A percentile compares a stretch with the other conserved stretches of the same genome.
These are phyloP conservation scores for Rhizophora apiculata DNA, from an alignment of 345 rosid genomes.

Conservation along the genomic window DNA sequence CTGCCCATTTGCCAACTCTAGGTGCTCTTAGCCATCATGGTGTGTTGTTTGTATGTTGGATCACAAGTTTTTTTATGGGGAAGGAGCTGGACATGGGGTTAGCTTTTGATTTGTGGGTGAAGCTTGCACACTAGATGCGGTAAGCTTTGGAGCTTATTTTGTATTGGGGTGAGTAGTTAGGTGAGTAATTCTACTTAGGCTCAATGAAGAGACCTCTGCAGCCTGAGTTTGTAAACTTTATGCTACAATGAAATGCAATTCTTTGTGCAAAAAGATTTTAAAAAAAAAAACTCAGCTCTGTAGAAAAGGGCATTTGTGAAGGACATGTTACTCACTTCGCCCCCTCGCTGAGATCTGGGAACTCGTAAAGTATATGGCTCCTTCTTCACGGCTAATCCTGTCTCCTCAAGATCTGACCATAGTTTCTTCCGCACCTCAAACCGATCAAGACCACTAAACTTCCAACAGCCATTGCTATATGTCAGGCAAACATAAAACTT, in stretches of 20 bases:
- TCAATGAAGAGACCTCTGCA: neutral
- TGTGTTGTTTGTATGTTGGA: too few relatives aligned
- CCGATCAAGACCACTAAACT: constrained; percentile 83
- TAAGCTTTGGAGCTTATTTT: too few relatives aligned
- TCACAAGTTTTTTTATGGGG: too few relatives aligned
- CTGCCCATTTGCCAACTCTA: too few relatives aligned
- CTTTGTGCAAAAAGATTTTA: too few relatives aligned
- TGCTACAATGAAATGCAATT: neutral
- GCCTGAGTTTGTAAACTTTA: neutral
- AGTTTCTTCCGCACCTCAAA: constrained; percentile 84
- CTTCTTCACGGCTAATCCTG: constrained; percentile 79
- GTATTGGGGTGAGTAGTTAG: too few relatives aligned
- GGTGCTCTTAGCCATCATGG: too few relatives aligned
- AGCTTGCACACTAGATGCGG: too few relatives aligned
- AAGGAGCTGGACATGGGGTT: too few relatives aligned
- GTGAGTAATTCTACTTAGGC: too few relatives aligned
- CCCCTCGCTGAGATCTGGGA: constrained; percentile 98
- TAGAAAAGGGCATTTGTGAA: constrained; percentile 4
- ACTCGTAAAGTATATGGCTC: constrained; percentile 71
- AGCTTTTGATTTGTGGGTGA: too few relatives aligned
- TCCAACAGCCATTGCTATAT: constrained; percentile 19
- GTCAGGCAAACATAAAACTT: constrained; percentile 16
- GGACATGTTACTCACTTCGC: constrained; percentile 61
- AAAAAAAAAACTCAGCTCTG: too few relatives aligned
- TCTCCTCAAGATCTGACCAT: constrained; percentile 96